Evolutionary conservation across 192 early-diverging fungal genomes (phyloP).

Genomic region (Umbelopsis isabellina): DNA sequence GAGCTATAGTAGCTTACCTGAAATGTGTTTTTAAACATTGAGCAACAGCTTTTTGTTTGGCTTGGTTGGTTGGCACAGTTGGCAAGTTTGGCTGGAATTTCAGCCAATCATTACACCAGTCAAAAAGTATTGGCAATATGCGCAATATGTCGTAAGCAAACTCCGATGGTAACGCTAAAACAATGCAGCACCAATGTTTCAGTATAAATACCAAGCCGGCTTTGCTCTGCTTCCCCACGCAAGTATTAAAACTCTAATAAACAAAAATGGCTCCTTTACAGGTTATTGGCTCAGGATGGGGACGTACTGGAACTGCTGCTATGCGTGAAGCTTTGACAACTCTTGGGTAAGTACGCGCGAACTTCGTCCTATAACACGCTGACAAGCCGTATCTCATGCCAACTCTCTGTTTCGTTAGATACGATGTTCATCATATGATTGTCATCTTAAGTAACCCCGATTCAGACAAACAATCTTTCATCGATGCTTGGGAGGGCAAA

Average conservation of each 20-base stretch:
- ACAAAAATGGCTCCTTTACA: slow-evolving; percentile 29
- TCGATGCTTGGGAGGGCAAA: slow-evolving; percentile 9
- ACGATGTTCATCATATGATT: slow-evolving; percentile 29
- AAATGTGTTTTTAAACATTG: slow-evolving; percentile 83
- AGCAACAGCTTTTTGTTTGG: not conserved
- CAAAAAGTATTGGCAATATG: too few relatives aligned
- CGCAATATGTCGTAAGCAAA: too few relatives aligned
- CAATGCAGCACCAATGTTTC: not conserved
- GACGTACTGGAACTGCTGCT: slow-evolving; percentile 32
- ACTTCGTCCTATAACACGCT: not conserved
- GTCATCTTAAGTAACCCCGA: slow-evolving; percentile 10
- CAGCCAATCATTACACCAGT: not conserved
- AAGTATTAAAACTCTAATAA: not conserved
- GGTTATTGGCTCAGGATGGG: slow-evolving; percentile 32
- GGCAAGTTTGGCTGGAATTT: not conserved
- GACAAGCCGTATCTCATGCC: not conserved
- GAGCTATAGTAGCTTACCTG: slow-evolving; percentile 48
- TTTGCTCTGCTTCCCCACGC: not conserved
- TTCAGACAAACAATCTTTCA: not conserved
- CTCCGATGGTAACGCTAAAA: too few relatives aligned
- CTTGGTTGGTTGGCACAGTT: too few relatives aligned
- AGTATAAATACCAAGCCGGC: not conserved
- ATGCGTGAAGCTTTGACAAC: slow-evolving; percentile 25
- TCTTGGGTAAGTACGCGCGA: slow-evolving; percentile 20
- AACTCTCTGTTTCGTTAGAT: not conserved